These are phyloP conservation scores for Apostasia shenzhenica DNA, from an alignment of 106 monocot species.

Conservation along the genomic window DNA sequence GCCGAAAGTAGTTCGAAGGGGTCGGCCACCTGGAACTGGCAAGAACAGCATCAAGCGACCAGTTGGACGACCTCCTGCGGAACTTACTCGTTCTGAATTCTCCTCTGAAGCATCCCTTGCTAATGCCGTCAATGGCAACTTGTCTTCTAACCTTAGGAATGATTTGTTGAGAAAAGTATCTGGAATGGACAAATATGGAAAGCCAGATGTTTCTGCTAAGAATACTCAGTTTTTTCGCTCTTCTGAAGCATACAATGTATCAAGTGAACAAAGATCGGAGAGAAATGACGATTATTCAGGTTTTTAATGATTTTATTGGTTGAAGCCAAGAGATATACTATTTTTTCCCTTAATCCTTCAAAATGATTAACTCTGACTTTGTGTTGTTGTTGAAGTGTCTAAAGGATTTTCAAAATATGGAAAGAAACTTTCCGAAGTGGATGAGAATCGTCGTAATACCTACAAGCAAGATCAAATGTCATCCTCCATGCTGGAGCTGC, in stretches of 20 bases:
- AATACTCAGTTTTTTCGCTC: conserved; percentile 20
- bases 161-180: conserved; percentile 32
- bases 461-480: conserved; percentile 44
- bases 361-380: too few species aligned
- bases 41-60: conserved; percentile 40
- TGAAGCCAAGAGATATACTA: not conserved
- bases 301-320: conserved; percentile 6
- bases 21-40: conserved; percentile 65
- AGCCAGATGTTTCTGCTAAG: conserved; percentile 8
- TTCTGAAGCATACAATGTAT: conserved; percentile 15
- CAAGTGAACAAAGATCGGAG: conserved; percentile 31
- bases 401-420: conserved; percentile 41
- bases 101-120: conserved; percentile 32
- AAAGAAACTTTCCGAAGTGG: conserved; percentile 41
- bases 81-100: conserved; percentile 34
- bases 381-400: conserved; percentile 32
- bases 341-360: not conserved
- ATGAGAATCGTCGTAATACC: conserved; percentile 74
- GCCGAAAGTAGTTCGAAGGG: conserved; percentile 55
- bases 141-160: conserved; percentile 21
- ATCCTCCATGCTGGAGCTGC: conserved; percentile 19
- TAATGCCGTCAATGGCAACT: conserved; percentile 29
- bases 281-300: conserved; percentile 61
- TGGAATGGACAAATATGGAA: conserved; percentile 15
- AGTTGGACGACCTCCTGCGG: conserved; percentile 34